Evolutionary conservation across 345 rosid genomes (phyloP).

Genomic region (Hibiscus tridactylites): DNA sequence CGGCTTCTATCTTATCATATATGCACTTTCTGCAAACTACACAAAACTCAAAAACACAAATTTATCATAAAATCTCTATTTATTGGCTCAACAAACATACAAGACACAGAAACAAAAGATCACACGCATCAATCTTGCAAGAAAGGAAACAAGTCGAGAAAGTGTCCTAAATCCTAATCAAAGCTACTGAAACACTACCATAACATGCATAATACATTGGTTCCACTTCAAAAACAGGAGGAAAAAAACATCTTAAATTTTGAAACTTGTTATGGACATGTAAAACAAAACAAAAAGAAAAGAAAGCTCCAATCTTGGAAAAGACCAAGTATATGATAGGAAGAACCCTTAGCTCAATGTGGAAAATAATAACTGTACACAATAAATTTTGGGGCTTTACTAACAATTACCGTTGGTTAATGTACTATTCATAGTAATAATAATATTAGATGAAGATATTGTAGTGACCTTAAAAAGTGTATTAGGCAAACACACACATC

Average conservation of each 20-base stretch:
- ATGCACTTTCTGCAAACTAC: slow-evolving; percentile 94
- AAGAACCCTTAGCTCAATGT: background rate
- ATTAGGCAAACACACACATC: background rate
- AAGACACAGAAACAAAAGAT: background rate
- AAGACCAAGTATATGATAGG: background rate
- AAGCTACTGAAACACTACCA: background rate
- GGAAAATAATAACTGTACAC: background rate
- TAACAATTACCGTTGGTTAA: background rate
- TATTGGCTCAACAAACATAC: background rate
- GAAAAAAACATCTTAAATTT: background rate
- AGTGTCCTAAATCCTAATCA: background rate
- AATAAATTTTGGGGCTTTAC: background rate
- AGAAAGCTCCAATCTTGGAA: background rate
- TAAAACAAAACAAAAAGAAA: background rate
- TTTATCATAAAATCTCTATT: background rate
- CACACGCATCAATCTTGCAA: background rate
- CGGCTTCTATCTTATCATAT: slow-evolving; percentile 59
- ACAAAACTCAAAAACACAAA: background rate
- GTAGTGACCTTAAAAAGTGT: background rate
- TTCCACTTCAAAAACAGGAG: background rate
- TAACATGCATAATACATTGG: background rate
- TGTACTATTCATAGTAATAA: background rate
- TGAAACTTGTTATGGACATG: background rate
- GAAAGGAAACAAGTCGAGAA: background rate
- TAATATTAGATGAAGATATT: background rate